Evolutionary conservation across 345 rosid species (phyloP).

Genomic region (Linum tenue): DNA sequence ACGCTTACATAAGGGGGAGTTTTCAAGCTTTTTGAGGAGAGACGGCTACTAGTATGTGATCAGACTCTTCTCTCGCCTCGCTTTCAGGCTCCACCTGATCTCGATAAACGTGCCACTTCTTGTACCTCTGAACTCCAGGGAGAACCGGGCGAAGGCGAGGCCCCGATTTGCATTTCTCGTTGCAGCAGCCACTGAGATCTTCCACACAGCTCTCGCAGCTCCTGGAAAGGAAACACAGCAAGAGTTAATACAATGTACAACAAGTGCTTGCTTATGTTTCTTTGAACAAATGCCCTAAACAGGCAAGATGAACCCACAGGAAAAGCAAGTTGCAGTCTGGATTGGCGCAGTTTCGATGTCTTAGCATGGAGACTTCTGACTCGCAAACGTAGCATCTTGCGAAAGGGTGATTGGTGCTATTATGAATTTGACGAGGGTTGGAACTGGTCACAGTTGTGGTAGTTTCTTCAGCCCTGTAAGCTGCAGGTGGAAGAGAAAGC

Average conservation of each 20-base stretch:
- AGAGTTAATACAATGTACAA: no score
- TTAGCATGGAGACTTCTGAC: conserved; percentile 47
- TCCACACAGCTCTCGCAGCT: conserved; percentile 52
- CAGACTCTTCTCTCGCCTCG: conserved; percentile 9
- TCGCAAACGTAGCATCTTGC: conserved; percentile 64
- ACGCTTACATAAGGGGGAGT: no score
- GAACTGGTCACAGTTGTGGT: conserved; percentile 12
- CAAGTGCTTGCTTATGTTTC: no score
- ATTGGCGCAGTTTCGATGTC: conserved; percentile 94
- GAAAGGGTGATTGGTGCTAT: conserved; percentile 28
- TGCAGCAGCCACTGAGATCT: conserved; percentile 66
- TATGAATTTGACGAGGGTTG: conserved; percentile 16
- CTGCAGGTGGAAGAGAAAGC: conserved; percentile 73
- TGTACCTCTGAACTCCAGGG: conserved; percentile 65
- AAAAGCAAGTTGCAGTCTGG: conserved; percentile 81
- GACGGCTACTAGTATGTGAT: background rate
- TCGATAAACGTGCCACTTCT: conserved; percentile 72
- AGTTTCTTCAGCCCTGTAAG: conserved; percentile 34
- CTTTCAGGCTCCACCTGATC: conserved; percentile 28
- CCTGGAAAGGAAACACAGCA: conserved; percentile 27
- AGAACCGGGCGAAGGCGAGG: conserved; percentile 76
- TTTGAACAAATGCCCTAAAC: no score
- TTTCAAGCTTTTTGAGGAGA: background rate
- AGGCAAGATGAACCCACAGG: conserved; percentile 42
- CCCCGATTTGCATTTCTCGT: conserved; percentile 52